phyloP scores from a whole-genome alignment of 768 basidiomycete species.

The Rhizopogon vesiculosus region DNA sequence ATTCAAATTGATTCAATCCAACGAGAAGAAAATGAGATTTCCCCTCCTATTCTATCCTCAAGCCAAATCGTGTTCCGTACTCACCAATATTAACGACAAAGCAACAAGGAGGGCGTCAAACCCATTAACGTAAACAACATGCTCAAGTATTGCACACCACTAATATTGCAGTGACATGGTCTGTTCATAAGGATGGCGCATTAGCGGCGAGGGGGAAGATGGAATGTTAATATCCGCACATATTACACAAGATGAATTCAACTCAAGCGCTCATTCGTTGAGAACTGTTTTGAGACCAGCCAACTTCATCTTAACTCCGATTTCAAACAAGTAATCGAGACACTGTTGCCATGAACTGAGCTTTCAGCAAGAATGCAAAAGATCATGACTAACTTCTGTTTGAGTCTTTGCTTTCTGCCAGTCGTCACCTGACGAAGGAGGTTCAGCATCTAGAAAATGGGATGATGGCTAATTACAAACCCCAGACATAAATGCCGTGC shows the following conservation, averaged over 20 bases:
- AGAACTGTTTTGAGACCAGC: slow-evolving; percentile 52
- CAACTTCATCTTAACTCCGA: slow-evolving; percentile 77
- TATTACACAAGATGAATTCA: neutral
- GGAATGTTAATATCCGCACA: neutral
- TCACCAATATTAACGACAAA: neutral
- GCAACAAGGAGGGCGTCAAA: neutral
- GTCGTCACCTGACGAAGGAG: slow-evolving; percentile 40
- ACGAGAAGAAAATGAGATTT: neutral
- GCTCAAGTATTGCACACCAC: no score
- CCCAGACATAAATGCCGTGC: slow-evolving; percentile 87
- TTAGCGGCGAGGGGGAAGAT: neutral
- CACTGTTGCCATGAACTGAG: slow-evolving; percentile 43
- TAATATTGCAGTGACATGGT: neutral
- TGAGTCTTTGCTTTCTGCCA: slow-evolving; percentile 92
- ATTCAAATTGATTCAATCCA: neutral
- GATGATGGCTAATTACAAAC: slow-evolving; percentile 30
- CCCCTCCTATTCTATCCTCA: neutral
- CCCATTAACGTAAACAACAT: neutral
- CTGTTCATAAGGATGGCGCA: neutral
- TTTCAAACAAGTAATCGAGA: slow-evolving; percentile 87
- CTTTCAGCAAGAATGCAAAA: neutral
- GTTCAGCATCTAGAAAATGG: slow-evolving; percentile 7
- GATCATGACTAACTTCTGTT: slow-evolving; percentile 51
- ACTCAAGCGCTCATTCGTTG: slow-evolving; percentile 10
- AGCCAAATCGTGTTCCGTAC: neutral